Evolutionary conservation across 441 rosid genomes (phyloP), one percentile per base, ranked within the genome.

Genomic region (Kokia cookei): DNA sequence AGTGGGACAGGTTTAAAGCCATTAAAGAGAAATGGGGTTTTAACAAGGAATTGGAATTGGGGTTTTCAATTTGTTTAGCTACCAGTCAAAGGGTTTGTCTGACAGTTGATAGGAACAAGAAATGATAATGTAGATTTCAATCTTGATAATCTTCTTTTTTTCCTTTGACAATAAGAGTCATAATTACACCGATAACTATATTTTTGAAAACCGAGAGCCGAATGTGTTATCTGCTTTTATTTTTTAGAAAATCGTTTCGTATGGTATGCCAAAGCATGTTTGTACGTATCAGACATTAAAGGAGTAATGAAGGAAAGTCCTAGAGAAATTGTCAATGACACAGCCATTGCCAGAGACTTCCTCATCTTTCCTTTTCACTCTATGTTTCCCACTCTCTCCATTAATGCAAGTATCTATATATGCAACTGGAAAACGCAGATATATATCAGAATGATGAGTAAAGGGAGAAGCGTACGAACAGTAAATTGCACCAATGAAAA

Each of bases 261-360:
- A 71, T 50, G 37, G 26, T 35, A 35, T 35, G 55, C 27, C 50
- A 69, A 14, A 81, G 69, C 60, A 29, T 55, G 47, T 59, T 19
- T 71, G 81, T 74, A 82, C 77, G 80, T 83, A 76, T 77, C 67
- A 62, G 70, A 17, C 82, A 82, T 84, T 73, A 66, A 83, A 78
- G 79, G 65, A 72, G 50, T 76, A 45, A 77, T 73, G 76, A 83
- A 79, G 85, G 78, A 77, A 84, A 82, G 75, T 75, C 76, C 84
- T 60, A 75, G 84, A 76, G 81, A 80, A 77, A 75, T 42, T 63
- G 73, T 67, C 82, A 26, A 76, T 29, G 71, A 61, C 60, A 40
- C 78, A 70, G 69, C 71, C 17, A 65, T 19, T 6, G 14, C 68
- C 81, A 50, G 83, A 72, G 75, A 67, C 67, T 54, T 69, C 65